Conservation (phyloP, 2,329 filamentous ascomycete genomes). For the Ophiostoma montium region DNA sequence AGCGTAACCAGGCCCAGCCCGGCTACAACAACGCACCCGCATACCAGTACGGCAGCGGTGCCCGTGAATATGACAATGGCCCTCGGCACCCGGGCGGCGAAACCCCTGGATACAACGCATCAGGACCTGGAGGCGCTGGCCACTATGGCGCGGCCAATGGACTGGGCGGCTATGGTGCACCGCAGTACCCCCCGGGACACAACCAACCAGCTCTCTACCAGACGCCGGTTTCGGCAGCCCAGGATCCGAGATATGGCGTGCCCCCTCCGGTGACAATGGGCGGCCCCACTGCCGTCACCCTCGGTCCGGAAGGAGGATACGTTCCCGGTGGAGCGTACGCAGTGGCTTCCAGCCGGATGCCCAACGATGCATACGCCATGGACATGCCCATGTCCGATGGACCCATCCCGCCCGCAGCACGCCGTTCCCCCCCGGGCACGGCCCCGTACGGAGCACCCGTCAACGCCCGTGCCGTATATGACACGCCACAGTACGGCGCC, state of each 20-base stretch:
- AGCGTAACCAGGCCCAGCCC: slow-evolving; percentile 6
- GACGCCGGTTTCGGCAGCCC: not conserved
- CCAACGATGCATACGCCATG: slow-evolving; percentile 6
- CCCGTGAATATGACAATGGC: slow-evolving; percentile 23
- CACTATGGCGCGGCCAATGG: slow-evolving; percentile 6
- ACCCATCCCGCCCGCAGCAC: not conserved
- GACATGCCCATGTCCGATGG: slow-evolving; percentile 13
- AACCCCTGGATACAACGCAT: slow-evolving; percentile 31
- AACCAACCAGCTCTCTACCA: not conserved
- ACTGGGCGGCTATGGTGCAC: slow-evolving; percentile 7
- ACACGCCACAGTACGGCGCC: not conserved
- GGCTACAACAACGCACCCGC: not conserved
- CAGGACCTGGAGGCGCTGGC: slow-evolving; percentile 8
- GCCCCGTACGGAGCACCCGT: slow-evolving; percentile 3
- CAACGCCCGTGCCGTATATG: slow-evolving; percentile 4
- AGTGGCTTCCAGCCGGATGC: slow-evolving; percentile 2
- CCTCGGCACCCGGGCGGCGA: slow-evolving; percentile 38
- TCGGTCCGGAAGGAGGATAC: slow-evolving; percentile 10
- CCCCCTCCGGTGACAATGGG: not conserved
- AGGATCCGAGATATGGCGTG: slow-evolving; percentile 10
- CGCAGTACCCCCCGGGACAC: slow-evolving; percentile 1
- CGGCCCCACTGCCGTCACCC: not conserved
- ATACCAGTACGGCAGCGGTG: slow-evolving; percentile 1
- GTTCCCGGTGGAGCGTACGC: slow-evolving; percentile 8
- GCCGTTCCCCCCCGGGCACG: slow-evolving; percentile 9